Base-by-base conservation (phyloP, 2,329 filamentous ascomycete species). In the Pseudocercospora cruenta region DNA sequence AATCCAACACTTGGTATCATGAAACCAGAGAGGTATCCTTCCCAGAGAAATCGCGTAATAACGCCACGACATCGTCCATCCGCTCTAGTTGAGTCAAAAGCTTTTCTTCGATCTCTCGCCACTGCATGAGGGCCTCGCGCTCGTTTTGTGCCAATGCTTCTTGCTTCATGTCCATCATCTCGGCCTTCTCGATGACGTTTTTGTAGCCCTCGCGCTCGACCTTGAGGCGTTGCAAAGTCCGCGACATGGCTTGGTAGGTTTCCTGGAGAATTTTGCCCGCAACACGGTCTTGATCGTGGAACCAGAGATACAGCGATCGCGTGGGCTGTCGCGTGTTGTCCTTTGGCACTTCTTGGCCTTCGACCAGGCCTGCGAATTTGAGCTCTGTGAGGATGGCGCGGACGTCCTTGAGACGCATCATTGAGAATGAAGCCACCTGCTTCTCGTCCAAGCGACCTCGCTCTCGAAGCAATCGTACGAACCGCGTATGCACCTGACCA, bases 391-490 rank as follows among this genome's bases (percentile, higher is more conserved):
- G 90, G 68, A 93, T 91, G 65, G 90, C 88, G 21, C 95, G 92
- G 24, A 98, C 88, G 61, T 97, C 92, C 65, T 90, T 89, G 73
- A 94, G 92, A 64, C 91, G 90, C 83, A 97, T 90, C 67, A 99
- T 86, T 61, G 91, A 91, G 63, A 93, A 85, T 58, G 89, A 89
- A 43, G 91, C 91, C 12, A 97, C 84, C 67, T 91, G 90, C 79
- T 96, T 96, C 79, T 99, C 95, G 71, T 98, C 94, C n/a, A 98
- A 84, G 76, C 95, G 97, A 61, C 95, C 95, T 75, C 94, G 93
- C 65, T 91, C 89, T 45, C 91, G 87, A 21, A 99, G 85, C 63
- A 98, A 93, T 21, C 93, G 90, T 21, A 93, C 86, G n/a, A 99
- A 83, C 8, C 94, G 91, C 19, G 94, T 85, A 0, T 93, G 93